phyloP scores from a whole-genome alignment of 2,329 filamentous ascomycete genomes.

The Pseudogymnoascus sp. region DNA sequence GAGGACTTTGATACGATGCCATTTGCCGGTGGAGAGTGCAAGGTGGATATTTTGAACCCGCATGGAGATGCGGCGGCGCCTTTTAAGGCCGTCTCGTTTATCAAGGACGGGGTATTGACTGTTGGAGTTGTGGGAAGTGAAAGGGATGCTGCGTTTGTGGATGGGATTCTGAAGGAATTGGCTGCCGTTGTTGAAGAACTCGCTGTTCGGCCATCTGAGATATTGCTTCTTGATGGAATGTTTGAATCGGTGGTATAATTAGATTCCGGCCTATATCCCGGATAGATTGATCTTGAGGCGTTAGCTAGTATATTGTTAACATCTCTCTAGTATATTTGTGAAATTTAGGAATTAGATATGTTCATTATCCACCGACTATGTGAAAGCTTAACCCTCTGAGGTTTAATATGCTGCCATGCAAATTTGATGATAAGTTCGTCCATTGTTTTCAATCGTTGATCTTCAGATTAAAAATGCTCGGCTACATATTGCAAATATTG shows the following conservation, averaged over 20 bases:
- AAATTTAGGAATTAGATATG: neutral
- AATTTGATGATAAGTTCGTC: neutral
- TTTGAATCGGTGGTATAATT: neutral
- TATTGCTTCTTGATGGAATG: constrained; percentile 15
- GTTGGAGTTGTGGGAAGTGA: constrained; percentile 40
- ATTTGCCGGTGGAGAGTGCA: constrained; percentile 30
- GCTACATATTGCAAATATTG: neutral
- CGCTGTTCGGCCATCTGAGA: neutral
- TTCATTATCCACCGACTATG: neutral
- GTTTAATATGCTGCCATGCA: neutral
- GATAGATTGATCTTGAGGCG: neutral
- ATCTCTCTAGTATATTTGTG: neutral
- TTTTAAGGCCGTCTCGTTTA: constrained; percentile 40
- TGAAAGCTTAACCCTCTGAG: neutral
- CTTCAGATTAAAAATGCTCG: neutral
- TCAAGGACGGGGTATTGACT: constrained; percentile 32
- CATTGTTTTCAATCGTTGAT: neutral
- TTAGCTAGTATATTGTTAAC: neutral
- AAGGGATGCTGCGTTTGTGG: constrained; percentile 32
- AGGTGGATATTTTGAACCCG: constrained; percentile 30
- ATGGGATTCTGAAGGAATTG: constrained; percentile 30
- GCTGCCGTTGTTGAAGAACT: constrained; percentile 20
- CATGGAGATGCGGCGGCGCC: constrained; percentile 36
- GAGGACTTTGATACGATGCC: constrained; percentile 37
- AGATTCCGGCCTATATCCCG: neutral